These are phyloP conservation scores for Solanum hybrid DNA, from an alignment of 305 asterid genomes.

Conservation along the genomic window DNA sequence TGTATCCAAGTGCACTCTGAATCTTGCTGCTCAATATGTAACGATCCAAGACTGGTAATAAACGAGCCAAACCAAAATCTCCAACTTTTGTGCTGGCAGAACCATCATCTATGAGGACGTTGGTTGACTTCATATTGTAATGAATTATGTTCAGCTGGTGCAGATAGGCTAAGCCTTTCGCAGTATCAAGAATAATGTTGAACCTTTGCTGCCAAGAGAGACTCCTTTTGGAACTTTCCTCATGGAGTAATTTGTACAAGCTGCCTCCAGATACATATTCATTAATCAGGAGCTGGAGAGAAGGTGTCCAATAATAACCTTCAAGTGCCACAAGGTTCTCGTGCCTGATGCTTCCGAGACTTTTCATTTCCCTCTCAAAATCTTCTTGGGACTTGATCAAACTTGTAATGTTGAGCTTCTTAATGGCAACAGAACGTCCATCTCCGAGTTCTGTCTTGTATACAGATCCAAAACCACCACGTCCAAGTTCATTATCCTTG, in stretches of 20 bases:
- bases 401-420: slow-evolving; percentile 61
- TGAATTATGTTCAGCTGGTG: slow-evolving; percentile 55
- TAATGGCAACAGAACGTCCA: slow-evolving; percentile 61
- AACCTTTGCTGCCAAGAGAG: slow-evolving; percentile 66
- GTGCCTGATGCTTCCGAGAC: slow-evolving; percentile 52
- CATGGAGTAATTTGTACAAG: slow-evolving; percentile 58
- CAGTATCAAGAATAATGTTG: slow-evolving; percentile 49
- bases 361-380: slow-evolving; percentile 61
- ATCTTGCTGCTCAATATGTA: slow-evolving; percentile 71
- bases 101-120: slow-evolving; percentile 45
- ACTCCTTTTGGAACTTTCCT: slow-evolving; percentile 16
- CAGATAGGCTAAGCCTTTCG: slow-evolving; percentile 62
- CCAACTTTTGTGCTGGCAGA: slow-evolving; percentile 61
- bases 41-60: slow-evolving; percentile 57
- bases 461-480: slow-evolving; percentile 81
- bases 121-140: slow-evolving; percentile 65
- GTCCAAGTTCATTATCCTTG: slow-evolving; percentile 66
- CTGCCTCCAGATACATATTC: slow-evolving; percentile 51
- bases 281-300: slow-evolving; percentile 62
- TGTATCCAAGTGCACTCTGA: slow-evolving; percentile 83
- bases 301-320: slow-evolving; percentile 84
- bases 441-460: slow-evolving; percentile 43
- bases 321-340: slow-evolving; percentile 54
- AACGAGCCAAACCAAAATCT: slow-evolving; percentile 62
- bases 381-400: slow-evolving; percentile 66